Base-by-base conservation (phyloP, 768 basidiomycete genomes). In the Collybia sp. region DNA sequence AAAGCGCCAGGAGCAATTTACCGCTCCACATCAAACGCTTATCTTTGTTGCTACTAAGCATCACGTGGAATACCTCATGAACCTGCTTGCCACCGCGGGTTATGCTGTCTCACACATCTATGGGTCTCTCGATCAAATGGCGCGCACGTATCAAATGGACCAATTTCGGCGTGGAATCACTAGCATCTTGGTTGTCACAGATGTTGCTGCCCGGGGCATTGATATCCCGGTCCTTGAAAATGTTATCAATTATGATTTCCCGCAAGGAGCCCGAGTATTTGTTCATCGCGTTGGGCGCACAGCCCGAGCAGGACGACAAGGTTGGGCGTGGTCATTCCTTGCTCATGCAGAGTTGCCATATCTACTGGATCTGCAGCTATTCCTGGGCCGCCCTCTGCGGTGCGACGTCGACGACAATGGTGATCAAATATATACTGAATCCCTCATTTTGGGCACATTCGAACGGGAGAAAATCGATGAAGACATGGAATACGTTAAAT, bases 161-260 rank as follows among this genome's bases (percentile, higher is more conserved):
- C 79, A 81, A 48, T 99, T 99, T 67, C 82, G 93, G 17, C 75
- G 79, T 11, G 88, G 89, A 1, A 60, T 71, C 25, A 89, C 93
- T 0, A 87, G 75, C 52, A 76, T 99, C 40, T 73, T 99, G 18
- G 93, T 98, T 31, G 96, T 98, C 36, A 99, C 96, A 0, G 96
- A 99, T 58, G 93, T 99, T 34, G 96, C 96, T 15, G 96, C 96
- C 12, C 87, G 96, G 53, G 96, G 96, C 57, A 92, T 99, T 55
- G 96, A 99, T 67, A 94, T 99, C 30, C 96, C 96, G 4, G 77
- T 97, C 34, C 77, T 99, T 50, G 92, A 94, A 61, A 90, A 98
- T 59, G 96, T 99, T 30, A 74, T 99, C 63, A 99, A 99, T 64
- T 99, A 94, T 63, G 96, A 99, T 57, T 97, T 99, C 54, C 96